A percentile compares a stretch with the other conserved stretches of the same genome.
These are phyloP conservation scores for Ophiostoma tasmaniense DNA, from an alignment of 2,329 filamentous ascomycete genomes.

Conservation along the genomic window DNA sequence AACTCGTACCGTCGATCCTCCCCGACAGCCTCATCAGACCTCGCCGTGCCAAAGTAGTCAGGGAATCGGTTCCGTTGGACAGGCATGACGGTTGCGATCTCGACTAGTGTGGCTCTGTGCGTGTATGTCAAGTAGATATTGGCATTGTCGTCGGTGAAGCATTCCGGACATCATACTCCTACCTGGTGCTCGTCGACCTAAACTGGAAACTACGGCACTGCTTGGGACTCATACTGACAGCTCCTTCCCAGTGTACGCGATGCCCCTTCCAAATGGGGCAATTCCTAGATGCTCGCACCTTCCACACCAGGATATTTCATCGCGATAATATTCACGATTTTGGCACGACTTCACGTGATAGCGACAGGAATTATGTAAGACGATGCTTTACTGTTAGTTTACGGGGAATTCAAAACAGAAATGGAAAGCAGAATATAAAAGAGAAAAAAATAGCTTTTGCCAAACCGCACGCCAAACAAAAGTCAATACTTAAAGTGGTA, in stretches of 20 bases:
- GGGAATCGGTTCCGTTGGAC: conserved; percentile 9
- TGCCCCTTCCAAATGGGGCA: neutral
- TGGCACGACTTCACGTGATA: conserved; percentile 15
- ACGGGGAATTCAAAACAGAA: neutral
- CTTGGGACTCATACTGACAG: neutral
- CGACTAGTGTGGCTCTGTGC: neutral
- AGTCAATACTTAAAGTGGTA: neutral
- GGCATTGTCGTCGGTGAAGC: neutral
- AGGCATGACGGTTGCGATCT: neutral
- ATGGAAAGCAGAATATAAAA: neutral
- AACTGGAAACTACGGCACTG: neutral
- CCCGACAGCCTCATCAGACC: conserved; percentile 1
- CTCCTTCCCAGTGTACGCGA: neutral
- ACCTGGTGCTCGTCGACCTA: neutral
- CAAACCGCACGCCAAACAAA: neutral
- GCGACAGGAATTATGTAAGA: neutral
- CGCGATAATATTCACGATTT: neutral
- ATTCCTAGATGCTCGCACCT: neutral
- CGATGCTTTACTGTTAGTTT: neutral
- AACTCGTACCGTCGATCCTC: neutral
- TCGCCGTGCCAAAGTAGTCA: conserved; percentile 14
- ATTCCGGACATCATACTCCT: neutral
- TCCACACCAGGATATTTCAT: neutral
- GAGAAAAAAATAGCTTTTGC: neutral
- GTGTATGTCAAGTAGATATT: neutral